Evolutionary conservation across 805 yeast species (phyloP), one percentile per base, ranked within the genome.

Genomic region (Wickerhamiella alocasiicola): DNA sequence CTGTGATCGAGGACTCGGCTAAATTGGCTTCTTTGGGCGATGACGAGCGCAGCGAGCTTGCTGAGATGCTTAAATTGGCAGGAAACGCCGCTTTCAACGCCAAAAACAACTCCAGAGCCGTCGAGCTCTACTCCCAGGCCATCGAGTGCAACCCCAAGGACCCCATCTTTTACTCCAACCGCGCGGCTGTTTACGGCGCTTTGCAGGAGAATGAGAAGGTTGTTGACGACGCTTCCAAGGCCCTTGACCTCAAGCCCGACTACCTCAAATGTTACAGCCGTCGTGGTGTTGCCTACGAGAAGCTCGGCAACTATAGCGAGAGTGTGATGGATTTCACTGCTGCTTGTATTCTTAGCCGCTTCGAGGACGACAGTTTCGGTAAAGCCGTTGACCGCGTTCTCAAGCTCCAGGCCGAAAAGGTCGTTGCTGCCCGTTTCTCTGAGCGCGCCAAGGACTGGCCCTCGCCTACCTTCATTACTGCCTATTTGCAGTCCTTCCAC

Each of bases 101-200:
- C 25, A 79, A 81, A 62, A 66, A 79, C 40, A 81, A 69, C 55
- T 70, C 74, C 41, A 68, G 70, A n/a, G 97, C 97, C 32, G 73
- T 85, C 53, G 74, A 71, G 33, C 78, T 70, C 60, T 91, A 91
- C 66, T 60, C 82, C 31, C 74, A 72, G 43, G 97, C 98, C 9
- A 67, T 91, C 50, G 57, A 67, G 41, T 68, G 83, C 55, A 78
- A 79, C 57, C 62, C 69, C 50, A 47, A 47, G 31, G 96, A 91
- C 61, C 85, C 96, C 4, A 81, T 87, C 26, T 91, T 72, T 65
- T 88, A 78, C 65, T 84, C 96, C 46, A 91, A 91, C 68, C 77
- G 96, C 63, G 85, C 97, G 21, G 98, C 98, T 13, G 88, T 95
- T 63, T 81, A 81, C 64, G 81, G 87, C 39, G 83, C 93, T 6